A percentile compares a stretch with the other conserved stretches of the same genome.
Evolutionary conservation across 2,329 filamentous ascomycete genomes (phyloP).

Genomic region (Geoglossum cookeanum): DNA sequence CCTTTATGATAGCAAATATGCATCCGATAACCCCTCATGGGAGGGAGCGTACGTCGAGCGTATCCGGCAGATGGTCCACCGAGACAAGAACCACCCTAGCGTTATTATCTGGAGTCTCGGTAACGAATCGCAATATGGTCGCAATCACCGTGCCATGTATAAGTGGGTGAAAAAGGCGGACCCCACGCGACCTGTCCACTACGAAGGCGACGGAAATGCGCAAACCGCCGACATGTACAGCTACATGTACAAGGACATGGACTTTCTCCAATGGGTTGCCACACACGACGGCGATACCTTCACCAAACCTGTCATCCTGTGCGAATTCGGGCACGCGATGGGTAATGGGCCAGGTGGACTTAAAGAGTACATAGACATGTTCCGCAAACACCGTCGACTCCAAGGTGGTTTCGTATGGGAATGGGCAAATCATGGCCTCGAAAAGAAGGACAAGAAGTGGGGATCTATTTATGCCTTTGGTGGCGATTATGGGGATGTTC

Average conservation of each 20-base stretch:
- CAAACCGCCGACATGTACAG: conserved; percentile 45
- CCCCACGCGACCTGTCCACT: conserved; percentile 40
- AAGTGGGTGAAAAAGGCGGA: conserved; percentile 40
- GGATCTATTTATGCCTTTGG: conserved; percentile 38
- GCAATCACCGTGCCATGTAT: conserved; percentile 50
- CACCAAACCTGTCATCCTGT: conserved; percentile 23
- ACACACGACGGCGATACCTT: conserved; percentile 24
- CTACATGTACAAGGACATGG: conserved; percentile 43
- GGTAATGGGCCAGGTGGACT: conserved; percentile 54
- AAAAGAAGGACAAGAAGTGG: conserved; percentile 24
- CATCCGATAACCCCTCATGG: conserved; percentile 42
- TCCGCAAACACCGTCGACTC: conserved; percentile 38
- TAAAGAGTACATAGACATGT: conserved; percentile 46
- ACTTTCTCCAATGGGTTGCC: conserved; percentile 29
- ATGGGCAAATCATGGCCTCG: conserved; percentile 43
- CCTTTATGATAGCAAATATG: conserved; percentile 32
- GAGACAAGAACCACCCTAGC: conserved; percentile 53
- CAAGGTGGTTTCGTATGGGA: conserved; percentile 52
- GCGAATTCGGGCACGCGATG: conserved; percentile 44
- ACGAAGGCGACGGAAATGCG: conserved; percentile 43
- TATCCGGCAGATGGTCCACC: conserved; percentile 40
- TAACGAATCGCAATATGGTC: conserved; percentile 54
- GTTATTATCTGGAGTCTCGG: conserved; percentile 56
- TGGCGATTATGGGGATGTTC: conserved; percentile 41
- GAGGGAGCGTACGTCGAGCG: conserved; percentile 47